Evolutionary conservation across 257 asterid genomes (phyloP).

Genomic region (Haberlea rhodopensis): DNA sequence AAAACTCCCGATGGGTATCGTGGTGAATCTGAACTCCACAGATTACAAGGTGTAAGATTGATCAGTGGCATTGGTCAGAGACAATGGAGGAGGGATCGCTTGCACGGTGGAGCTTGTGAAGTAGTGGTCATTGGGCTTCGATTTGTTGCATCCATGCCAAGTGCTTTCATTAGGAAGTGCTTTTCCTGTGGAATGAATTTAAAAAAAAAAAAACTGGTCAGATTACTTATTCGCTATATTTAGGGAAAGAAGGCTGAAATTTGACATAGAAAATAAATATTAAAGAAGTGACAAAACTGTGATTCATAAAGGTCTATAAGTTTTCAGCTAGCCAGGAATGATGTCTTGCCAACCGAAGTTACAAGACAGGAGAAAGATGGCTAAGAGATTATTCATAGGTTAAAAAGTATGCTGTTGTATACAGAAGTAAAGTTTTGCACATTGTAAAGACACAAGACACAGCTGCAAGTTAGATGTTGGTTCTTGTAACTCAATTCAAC

Average conservation of each 20-base stretch:
- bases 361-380: no score
- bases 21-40: constrained; percentile 38
- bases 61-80: constrained; percentile 51
- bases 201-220: no score
- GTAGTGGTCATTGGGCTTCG: constrained; percentile 44
- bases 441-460: no score
- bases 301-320: no score
- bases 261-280: neutral
- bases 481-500: no score
- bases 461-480: no score
- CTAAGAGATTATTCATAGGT: no score
- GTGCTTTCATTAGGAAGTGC: constrained; percentile 82
- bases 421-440: no score
- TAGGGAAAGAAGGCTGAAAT: neutral
- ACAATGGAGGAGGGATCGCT: constrained; percentile 95
- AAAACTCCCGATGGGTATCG: constrained; percentile 33
- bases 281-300: neutral
- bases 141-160: constrained; percentile 76
- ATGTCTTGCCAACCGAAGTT: no score
- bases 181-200: constrained; percentile 70
- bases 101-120: constrained; percentile 85
- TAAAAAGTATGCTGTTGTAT: no score
- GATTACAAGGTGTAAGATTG: constrained; percentile 23
- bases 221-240: no score
- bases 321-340: no score